Evolutionary conservation across 2,329 filamentous ascomycete genomes (phyloP), one percentile per base, ranked within the genome.

Genomic region (Raffaelea deltoideospora): DNA sequence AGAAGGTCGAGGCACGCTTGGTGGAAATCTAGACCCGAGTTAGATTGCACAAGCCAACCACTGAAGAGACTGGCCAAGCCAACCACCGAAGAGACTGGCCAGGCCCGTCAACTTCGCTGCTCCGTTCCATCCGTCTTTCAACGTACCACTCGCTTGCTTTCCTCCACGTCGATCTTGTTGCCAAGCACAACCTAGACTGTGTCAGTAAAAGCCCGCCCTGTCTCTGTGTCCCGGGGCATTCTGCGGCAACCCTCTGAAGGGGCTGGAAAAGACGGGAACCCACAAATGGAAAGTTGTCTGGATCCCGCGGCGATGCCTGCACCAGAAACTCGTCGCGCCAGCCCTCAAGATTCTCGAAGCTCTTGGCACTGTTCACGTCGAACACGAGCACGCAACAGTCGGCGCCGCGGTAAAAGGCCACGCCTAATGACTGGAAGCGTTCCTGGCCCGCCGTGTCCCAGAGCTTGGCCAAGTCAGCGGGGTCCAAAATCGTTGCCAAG

Each of bases 321-420:
- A 98, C 94, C 48, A 98, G 62, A 55, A 98, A 98, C 59, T 98
- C 90, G 55, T 98, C 90, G 52, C 90, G 73, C 90, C 90, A 98
- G 62, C 86, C 94, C 58, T 98, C 90, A 41, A 98, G 73, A 13
- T 88, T 92, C 57, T 98, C 90, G 59, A 98, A 98, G 58, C 86
- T 94, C 74, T 98, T 98, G 43, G 87, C 82, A 59, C 95, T 96
- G 67, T 98, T 98, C 60, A 98, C 88, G 55, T 98, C 88, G 66
- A 90, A 96, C 36, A 96, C 88, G 37, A 98, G 69, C 41, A 96
- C 88, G 57, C 90, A 96, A 72, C 88, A 96, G 65, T 98, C 88
- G 48, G 90, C 88, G 45, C 88, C 88, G 45, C 88, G 76, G 64
- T 98, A 98, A 63, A 98, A 98, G 34, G 88, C 90, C 31, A 98